These are phyloP conservation scores for Syzygium aqueum DNA, from an alignment of 345 rosid species.

Conservation along the genomic window DNA sequence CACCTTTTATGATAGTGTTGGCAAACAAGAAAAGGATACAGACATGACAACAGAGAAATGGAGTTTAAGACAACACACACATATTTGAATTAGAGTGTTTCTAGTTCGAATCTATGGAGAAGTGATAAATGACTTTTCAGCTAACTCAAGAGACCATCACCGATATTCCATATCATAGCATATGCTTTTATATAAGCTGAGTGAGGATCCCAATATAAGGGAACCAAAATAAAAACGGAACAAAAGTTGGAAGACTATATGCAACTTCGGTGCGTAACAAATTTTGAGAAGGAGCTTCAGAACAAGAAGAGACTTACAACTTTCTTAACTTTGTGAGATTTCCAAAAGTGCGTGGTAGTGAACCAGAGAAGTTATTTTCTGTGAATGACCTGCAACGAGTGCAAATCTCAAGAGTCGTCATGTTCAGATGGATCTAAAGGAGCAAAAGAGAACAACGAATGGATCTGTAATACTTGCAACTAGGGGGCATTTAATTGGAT, in stretches of 20 bases:
- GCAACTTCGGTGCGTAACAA: neutral
- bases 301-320: conserved; percentile 30
- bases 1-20: neutral
- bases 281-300: neutral
- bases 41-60: neutral
- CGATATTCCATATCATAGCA: neutral
- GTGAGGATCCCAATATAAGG: neutral
- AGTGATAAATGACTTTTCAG: neutral
- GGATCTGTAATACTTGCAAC: neutral
- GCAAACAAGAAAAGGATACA: neutral
- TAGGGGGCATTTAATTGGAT: neutral
- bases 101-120: neutral
- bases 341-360: conserved; percentile 59
- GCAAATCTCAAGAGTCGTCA: neutral
- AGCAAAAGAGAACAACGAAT: neutral
- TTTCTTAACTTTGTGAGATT: conserved; percentile 28
- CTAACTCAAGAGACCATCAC: neutral
- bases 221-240: neutral
- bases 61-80: neutral
- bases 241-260: neutral
- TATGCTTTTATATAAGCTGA: fast-evolving
- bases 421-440: too few species aligned
- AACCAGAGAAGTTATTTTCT: conserved; percentile 62
- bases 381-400: conserved; percentile 24
- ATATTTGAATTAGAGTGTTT: neutral